Evolutionary conservation across 2,329 filamentous ascomycete species (phyloP).

Genomic region (Pseudocercospora vitis): DNA sequence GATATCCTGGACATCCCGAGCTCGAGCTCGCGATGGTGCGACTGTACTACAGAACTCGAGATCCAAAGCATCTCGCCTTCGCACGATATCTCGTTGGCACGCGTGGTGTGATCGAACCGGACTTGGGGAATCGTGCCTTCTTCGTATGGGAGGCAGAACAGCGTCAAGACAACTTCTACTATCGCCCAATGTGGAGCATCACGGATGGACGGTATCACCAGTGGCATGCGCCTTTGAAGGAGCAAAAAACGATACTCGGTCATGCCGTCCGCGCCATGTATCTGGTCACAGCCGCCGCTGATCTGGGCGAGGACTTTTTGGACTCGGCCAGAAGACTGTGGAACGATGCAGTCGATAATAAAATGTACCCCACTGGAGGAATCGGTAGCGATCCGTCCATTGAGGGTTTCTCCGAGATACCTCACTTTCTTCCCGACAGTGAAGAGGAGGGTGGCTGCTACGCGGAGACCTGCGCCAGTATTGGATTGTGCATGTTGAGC

Average conservation of each 20-base stretch:
- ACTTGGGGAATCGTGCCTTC: slow-evolving; percentile 6
- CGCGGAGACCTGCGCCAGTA: slow-evolving; percentile 11
- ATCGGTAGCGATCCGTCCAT: slow-evolving; percentile 1
- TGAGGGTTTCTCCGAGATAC: slow-evolving; percentile 7
- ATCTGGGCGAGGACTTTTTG: slow-evolving; percentile 8
- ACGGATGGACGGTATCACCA: slow-evolving; percentile 7
- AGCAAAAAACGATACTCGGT: slow-evolving; percentile 5
- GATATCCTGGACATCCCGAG: slow-evolving; percentile 11
- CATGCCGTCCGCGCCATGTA: slow-evolving; percentile 13
- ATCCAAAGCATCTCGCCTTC: slow-evolving; percentile 6
- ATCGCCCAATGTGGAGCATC: slow-evolving; percentile 3
- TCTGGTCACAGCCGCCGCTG: slow-evolving; percentile 10
- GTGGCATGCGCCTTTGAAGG: slow-evolving; percentile 6
- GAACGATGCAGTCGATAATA: slow-evolving; percentile 8
- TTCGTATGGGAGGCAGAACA: slow-evolving; percentile 11
- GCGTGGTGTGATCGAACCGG: slow-evolving; percentile 8
- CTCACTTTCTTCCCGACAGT: slow-evolving; percentile 9
- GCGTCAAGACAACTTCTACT: slow-evolving; percentile 5
- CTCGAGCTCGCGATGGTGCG: slow-evolving; percentile 8
- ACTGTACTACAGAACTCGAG: slow-evolving; percentile 4
- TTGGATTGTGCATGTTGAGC: slow-evolving; percentile 8
- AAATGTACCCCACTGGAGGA: slow-evolving; percentile 10
- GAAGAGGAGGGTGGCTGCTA: slow-evolving; percentile 9
- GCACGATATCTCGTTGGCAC: slow-evolving; percentile 6
- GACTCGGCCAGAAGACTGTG: slow-evolving; percentile 3